Evolutionary conservation across 768 basidiomycete genomes (phyloP).

Genomic region (Russula emetica): DNA sequence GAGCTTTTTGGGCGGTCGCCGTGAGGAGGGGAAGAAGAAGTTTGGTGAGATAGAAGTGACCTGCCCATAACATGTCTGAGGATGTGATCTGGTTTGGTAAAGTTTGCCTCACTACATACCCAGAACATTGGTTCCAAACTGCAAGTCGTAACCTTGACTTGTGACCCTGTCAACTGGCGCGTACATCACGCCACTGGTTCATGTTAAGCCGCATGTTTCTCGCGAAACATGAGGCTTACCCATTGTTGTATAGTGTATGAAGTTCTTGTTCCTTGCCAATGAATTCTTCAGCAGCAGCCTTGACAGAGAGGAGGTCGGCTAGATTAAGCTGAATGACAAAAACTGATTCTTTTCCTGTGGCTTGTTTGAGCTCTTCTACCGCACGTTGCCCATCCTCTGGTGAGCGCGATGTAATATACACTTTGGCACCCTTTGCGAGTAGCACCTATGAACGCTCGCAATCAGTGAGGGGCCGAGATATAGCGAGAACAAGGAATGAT

Average conservation of each 20-base stretch:
- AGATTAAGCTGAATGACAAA: background rate
- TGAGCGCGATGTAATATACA: conserved; percentile 21
- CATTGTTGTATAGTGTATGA: conserved; percentile 4
- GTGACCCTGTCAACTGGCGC: conserved; percentile 16
- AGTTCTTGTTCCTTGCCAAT: conserved; percentile 11
- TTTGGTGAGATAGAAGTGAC: conserved; percentile 3
- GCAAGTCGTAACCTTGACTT: conserved; percentile 28
- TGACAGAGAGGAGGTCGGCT: background rate
- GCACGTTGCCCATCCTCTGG: conserved; percentile 1
- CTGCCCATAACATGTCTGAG: background rate
- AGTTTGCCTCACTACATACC: conserved; percentile 1
- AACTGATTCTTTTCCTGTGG: conserved; percentile 16
- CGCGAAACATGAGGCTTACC: conserved; percentile 1
- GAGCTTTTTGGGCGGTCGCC: conserved; percentile 31
- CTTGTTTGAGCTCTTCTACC: conserved; percentile 14
- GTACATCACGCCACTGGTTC: background rate
- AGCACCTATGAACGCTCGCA: conserved; percentile 9
- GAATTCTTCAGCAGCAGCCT: conserved; percentile 10
- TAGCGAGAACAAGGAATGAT: background rate
- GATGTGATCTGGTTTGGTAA: background rate
- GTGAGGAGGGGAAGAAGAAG: background rate
- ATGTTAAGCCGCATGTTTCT: conserved; percentile 10
- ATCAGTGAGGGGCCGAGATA: background rate
- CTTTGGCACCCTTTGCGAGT: conserved; percentile 22
- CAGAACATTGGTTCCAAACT: conserved; percentile 27